Base-by-base conservation (phyloP, 306 rosid species). In the Fragaria ananassa region DNA sequence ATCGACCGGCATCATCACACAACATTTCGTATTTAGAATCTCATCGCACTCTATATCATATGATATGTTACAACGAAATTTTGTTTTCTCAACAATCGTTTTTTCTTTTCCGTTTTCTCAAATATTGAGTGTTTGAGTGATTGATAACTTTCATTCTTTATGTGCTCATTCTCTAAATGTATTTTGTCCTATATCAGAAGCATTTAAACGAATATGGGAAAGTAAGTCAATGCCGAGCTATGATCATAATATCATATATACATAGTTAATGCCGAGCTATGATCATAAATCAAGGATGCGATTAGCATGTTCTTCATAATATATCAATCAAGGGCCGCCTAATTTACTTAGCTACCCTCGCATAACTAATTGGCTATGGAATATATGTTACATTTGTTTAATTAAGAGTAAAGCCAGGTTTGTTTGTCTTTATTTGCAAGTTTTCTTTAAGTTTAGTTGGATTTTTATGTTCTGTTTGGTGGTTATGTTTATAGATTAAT, bases 381-480 rank as follows among this genome's bases (percentile, higher is more conserved):
- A 79, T 75, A 75, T 70, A 34, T 75, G 78, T 79, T 62, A 45
- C 61, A 78, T 29, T 68, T 42, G 5, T 42, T 67, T 41, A 67
- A 42, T 19, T 61, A 79, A 70, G 46, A 65, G 53, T 13, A 35
- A 46, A 74, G 71, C 66, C 10, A 39, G 51, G 66, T 56, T 46
- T 31, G 70, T 37, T 79, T 76, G 76, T 79, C 83, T 68, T 71
- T 63, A 70, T 57, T 57, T 56, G 68, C 41, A 71, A 76, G 62
- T 41, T 69, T 54, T 78, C 74, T 21, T 23, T 39, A 61, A 53
- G 62, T 64, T 77, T 77, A 71, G 49, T 53, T 80, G 25, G 70
- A 72, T 71, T 58, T 74, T 58, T 61, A 56, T 73, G 81, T 72
- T 51, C 10, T 4, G 63, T 76, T 83, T 39, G 86, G 86, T 76